Percentiles rank a stretch among this genome's conserved stretches.
Evolutionary conservation across 2,329 filamentous ascomycete genomes (phyloP).

Genomic region (Talaromyces sp.): DNA sequence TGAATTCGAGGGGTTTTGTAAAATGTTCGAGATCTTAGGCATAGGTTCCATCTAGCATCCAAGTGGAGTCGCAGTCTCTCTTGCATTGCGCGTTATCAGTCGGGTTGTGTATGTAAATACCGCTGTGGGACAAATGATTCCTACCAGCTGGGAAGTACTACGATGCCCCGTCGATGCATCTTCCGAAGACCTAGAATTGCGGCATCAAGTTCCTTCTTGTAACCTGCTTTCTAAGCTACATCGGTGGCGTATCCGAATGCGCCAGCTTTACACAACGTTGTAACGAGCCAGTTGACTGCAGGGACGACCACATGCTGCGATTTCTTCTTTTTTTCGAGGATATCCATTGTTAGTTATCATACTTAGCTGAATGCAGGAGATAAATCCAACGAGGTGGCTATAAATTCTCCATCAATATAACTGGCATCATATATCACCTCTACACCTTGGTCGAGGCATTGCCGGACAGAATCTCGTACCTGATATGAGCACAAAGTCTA

Average conservation of each 20-base stretch:
- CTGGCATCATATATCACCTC: conserved; percentile 50
- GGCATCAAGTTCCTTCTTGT: conserved; percentile 42
- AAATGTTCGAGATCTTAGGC: conserved; percentile 49
- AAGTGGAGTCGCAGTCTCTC: conserved; percentile 48
- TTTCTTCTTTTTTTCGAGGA: conserved; percentile 41
- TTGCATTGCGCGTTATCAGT: neutral
- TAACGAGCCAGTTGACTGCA: conserved; percentile 45
- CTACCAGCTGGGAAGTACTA: conserved; percentile 38
- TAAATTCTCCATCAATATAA: conserved; percentile 42
- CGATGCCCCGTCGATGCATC: conserved; percentile 47
- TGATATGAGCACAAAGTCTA: conserved; percentile 46
- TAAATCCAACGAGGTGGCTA: neutral
- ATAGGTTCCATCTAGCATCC: conserved; percentile 50
- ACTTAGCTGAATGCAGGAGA: neutral
- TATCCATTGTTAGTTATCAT: conserved; percentile 22
- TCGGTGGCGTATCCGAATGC: conserved; percentile 43
- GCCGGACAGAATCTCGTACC: conserved; percentile 46
- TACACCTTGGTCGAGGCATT: conserved; percentile 45
- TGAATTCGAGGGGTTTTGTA: conserved; percentile 45
- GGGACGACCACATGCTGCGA: conserved; percentile 42
- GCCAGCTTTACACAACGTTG: conserved; percentile 38
- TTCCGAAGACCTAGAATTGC: conserved; percentile 42
- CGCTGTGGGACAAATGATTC: neutral
- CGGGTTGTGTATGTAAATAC: neutral
- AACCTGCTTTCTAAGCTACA: conserved; percentile 46